Base-by-base conservation (phyloP, 768 basidiomycete genomes). In the Termitomyces sp. region DNA sequence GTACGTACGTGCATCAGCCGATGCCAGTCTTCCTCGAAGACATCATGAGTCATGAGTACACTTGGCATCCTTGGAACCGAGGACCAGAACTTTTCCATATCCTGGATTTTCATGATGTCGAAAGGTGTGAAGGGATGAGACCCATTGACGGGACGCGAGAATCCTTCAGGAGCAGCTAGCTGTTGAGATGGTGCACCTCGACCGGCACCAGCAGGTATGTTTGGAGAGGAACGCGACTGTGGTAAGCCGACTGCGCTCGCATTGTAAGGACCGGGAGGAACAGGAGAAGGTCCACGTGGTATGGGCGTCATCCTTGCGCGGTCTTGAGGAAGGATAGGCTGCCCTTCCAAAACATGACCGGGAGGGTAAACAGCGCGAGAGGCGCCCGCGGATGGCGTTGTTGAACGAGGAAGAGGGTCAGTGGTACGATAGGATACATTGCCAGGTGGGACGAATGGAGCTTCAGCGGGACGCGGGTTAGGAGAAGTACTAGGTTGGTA, bases 21-120 rank as follows among this genome's bases (percentile, higher is more conserved):
- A 59, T 79, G 82, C 91, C 91, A 94, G 64, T 94, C 91, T 54
- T 86, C 84, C 58, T 80, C 78, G 59, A 83, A 83, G 10, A 91
- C 84, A 63, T 94, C 91, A 64, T 92, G 91, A 19, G 88, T 78
- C 35, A 81, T 76, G 23, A 93, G 79, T 11, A 87, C 82, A 6
- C 76, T 59, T 7, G 91, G 91, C 83, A 93, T 86, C 63, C 83
- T 79, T 12, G 89, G 88, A 40, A 84, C 74, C 16, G 76, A 76
- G 41, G 85, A 81, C 44, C 82, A 77, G 62, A 91, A 80, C 25
- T 83, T 82, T 35, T 91, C 86, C 88, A 93, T 86, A 40, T 89
- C 84, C 63, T 85, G 80, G 48, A 92, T 76, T 70, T 84, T 88
- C 74, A 85, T 83, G 3, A 78, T 71, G 14, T 83, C 82, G 66